These are phyloP conservation scores for Eimeria maxima DNA, from an alignment of 169 alveolate species.

Conservation along the genomic window DNA sequence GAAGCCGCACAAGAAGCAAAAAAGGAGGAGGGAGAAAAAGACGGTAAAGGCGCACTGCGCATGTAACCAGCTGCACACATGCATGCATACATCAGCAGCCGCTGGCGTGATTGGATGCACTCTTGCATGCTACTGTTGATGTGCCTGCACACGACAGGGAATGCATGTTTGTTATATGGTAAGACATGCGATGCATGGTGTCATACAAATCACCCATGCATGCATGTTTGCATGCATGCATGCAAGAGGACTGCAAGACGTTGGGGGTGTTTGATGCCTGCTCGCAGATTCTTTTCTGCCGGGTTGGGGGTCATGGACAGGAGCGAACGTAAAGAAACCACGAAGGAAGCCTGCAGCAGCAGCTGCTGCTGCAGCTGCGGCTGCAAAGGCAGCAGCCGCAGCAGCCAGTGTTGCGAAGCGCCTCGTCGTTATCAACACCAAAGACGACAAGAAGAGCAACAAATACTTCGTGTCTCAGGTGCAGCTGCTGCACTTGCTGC, in stretches of 20 bases:
- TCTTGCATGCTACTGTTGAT: background rate
- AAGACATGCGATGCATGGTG: no score
- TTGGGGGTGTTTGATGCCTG: background rate
- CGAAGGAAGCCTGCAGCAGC: background rate
- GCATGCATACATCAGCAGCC: background rate
- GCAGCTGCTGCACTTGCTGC: background rate
- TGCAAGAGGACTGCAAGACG: background rate
- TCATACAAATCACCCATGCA: background rate
- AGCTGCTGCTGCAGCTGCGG: background rate
- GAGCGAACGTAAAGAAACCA: slow-evolving; percentile 21
- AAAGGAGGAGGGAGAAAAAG: slow-evolving; percentile 2
- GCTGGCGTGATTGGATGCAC: background rate
- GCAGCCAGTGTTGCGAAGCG: slow-evolving; percentile 41
- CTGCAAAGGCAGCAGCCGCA: slow-evolving; percentile 14
- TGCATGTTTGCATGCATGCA: background rate
- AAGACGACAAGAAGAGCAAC: slow-evolving; percentile 82
- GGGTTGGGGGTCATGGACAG: slow-evolving; percentile 77
- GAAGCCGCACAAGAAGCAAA: slow-evolving; percentile 5
- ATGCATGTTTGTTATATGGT: no score
- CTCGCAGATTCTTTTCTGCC: slow-evolving; percentile 45
- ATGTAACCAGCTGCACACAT: background rate
- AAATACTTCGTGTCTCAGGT: slow-evolving; percentile 83
- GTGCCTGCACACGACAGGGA: background rate
- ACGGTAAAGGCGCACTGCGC: slow-evolving; percentile 9
- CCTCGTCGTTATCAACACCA: slow-evolving; percentile 61